These are phyloP conservation scores for Yarrowia keelungensis DNA, from an alignment of 805 yeast species.

Conservation along the genomic window DNA sequence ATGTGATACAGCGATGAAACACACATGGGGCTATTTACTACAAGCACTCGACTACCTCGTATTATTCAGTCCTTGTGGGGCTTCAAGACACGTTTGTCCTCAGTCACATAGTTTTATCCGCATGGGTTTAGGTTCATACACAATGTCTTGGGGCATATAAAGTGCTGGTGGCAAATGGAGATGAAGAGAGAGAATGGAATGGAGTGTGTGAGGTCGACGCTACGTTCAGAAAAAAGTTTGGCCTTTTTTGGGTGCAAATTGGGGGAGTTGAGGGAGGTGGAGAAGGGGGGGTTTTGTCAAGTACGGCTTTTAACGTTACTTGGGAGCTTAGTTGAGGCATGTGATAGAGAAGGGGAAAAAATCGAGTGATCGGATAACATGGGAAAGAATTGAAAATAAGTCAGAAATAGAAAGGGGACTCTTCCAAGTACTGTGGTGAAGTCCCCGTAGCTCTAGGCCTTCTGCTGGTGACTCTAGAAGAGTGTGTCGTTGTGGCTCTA, in stretches of 20 bases:
- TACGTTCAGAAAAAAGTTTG: neutral
- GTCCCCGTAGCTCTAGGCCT: no score
- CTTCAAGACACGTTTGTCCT: neutral
- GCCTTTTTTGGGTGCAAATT: neutral
- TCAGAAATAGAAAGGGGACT: no score
- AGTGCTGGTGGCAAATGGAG: neutral
- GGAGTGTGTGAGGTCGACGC: neutral
- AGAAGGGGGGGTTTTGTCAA: neutral
- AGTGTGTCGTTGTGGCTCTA: no score
- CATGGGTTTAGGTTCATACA: neutral
- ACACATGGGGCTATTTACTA: no score
- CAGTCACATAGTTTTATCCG: neutral
- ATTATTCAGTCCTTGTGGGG: neutral
- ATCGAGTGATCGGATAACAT: no score
- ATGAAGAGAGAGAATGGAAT: no score
- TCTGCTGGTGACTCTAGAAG: no score
- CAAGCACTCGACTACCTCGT: no score
- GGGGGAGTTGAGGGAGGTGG: neutral
- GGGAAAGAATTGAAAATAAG: no score
- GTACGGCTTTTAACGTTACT: neutral
- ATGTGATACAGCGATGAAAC: no score
- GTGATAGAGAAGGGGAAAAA: neutral
- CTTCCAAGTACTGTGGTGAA: no score
- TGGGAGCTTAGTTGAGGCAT: neutral
- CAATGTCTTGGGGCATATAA: neutral